phyloP scores from a whole-genome alignment of 768 basidiomycete species.

The Tricholoma furcatifolium region DNA sequence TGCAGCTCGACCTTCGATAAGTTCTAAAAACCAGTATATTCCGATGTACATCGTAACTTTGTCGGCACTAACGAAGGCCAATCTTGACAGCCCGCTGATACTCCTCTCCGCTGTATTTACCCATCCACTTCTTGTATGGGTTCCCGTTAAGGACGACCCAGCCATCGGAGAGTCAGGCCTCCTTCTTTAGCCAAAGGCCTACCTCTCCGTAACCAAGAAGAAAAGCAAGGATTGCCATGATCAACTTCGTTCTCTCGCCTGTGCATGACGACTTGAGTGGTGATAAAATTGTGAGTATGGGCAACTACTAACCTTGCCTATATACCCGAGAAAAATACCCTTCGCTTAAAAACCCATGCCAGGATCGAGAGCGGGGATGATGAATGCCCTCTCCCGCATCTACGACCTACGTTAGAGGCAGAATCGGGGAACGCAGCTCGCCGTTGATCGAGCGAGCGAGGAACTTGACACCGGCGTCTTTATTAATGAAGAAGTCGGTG shows the following conservation, averaged over 20 bases:
- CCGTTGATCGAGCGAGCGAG: too few relatives aligned
- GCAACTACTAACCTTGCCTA: conserved; percentile 49
- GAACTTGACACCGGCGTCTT: too few relatives aligned
- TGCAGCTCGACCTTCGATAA: conserved; percentile 66
- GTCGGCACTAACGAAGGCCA: conserved; percentile 62
- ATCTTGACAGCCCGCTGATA: conserved; percentile 72
- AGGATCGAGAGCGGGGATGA: too few relatives aligned
- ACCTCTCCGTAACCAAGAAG: conserved; percentile 92
- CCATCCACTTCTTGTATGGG: conserved; percentile 73
- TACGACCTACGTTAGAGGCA: too few relatives aligned
- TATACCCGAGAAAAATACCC: too few relatives aligned
- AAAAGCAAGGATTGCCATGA: conserved; percentile 85
- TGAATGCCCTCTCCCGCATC: too few relatives aligned
- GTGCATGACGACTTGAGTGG: not conserved
- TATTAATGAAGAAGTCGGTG: too few relatives aligned
- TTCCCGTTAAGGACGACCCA: conserved; percentile 68
- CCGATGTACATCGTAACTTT: not conserved
- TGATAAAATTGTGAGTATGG: not conserved
- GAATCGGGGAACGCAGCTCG: too few relatives aligned
- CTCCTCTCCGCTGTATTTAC: conserved; percentile 70
- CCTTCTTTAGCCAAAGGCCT: conserved; percentile 75
- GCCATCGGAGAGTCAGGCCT: conserved; percentile 40
- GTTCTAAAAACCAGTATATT: conserved; percentile 43
- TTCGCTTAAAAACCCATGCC: too few relatives aligned
- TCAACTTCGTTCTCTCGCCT: conserved; percentile 70